Evolutionary conservation across 306 rosid genomes (phyloP).

Genomic region (Quercus suber): DNA sequence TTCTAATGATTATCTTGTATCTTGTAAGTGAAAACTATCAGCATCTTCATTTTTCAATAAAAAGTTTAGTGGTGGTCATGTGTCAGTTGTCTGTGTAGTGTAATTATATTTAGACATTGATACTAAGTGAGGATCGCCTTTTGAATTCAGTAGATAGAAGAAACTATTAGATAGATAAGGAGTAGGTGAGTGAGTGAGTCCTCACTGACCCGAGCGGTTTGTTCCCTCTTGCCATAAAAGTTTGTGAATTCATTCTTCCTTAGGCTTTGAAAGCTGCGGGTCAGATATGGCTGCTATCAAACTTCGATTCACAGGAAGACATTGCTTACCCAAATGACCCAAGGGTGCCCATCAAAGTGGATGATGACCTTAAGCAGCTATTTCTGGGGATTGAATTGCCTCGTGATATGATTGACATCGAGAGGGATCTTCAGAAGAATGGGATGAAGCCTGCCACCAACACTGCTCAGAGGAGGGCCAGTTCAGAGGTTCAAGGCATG

Average conservation of each 20-base stretch:
- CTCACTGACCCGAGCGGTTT: too few species aligned
- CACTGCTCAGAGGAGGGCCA: constrained; percentile 89
- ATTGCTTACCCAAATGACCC: constrained; percentile 95
- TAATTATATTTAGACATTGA: not conserved
- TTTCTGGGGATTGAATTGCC: constrained; percentile 79
- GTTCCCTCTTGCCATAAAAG: constrained; percentile 18
- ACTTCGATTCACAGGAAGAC: constrained; percentile 97
- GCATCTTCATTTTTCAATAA: too few species aligned
- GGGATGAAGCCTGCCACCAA: constrained; percentile 96
- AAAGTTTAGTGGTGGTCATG: too few species aligned
- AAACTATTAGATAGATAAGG: too few species aligned
- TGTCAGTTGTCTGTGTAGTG: too few species aligned
- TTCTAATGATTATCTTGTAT: too few species aligned
- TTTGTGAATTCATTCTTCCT: constrained; percentile 12
- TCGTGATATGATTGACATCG: constrained; percentile 90
- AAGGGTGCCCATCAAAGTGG: constrained; percentile 68
- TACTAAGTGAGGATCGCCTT: too few species aligned
- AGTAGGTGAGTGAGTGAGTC: too few species aligned
- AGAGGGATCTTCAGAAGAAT: constrained; percentile 88
- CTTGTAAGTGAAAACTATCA: too few species aligned
- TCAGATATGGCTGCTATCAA: constrained; percentile 88
- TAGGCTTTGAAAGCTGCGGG: constrained; percentile 79
- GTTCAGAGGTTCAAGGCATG: constrained; percentile 71
- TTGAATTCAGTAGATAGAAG: too few species aligned
- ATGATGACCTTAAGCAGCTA: constrained; percentile 73